Evolutionary conservation across 805 yeast species (phyloP).

Genomic region (Wickerhamiella shivajii): DNA sequence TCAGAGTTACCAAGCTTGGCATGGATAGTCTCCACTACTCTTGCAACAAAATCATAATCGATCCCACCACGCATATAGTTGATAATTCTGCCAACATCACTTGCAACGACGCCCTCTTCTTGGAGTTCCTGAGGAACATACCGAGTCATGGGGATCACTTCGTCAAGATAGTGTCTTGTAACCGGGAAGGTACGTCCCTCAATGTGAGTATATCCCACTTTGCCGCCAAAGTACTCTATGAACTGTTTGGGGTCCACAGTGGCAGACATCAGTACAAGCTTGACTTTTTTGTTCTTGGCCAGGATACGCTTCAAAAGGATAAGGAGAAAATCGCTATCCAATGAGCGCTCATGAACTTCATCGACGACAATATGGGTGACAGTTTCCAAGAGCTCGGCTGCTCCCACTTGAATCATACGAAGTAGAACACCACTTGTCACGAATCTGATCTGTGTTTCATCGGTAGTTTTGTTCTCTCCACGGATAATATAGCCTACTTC

Average conservation of each 20-base stretch:
- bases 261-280: constrained; percentile 81
- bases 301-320: constrained; percentile 57
- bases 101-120: constrained; percentile 14
- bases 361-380: constrained; percentile 69
- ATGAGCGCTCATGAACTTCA: constrained; percentile 93
- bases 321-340: constrained; percentile 75
- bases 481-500: constrained; percentile 84
- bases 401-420: constrained; percentile 57
- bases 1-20: constrained; percentile 31
- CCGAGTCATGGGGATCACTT: constrained; percentile 40
- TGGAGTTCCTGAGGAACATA: constrained; percentile 26
- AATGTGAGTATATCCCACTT: constrained; percentile 57
- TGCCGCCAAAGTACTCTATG: constrained; percentile 39
- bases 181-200: constrained; percentile 93
- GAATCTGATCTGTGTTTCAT: constrained; percentile 59
- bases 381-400: constrained; percentile 24
- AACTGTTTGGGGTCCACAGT: constrained; percentile 67
- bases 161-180: constrained; percentile 56
- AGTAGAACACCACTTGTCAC: constrained; percentile 87
- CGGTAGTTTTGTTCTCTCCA: constrained; percentile 57
- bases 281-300: constrained; percentile 34
- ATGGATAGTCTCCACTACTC: constrained; percentile 42
- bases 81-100: constrained; percentile 22
- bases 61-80: constrained; percentile 28
- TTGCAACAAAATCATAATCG: constrained; percentile 57